A percentile compares a stretch with the other conserved stretches of the same genome.
These are phyloP conservation scores for Corymbia calophylla DNA, from an alignment of 441 rosid genomes.

Conservation along the genomic window DNA sequence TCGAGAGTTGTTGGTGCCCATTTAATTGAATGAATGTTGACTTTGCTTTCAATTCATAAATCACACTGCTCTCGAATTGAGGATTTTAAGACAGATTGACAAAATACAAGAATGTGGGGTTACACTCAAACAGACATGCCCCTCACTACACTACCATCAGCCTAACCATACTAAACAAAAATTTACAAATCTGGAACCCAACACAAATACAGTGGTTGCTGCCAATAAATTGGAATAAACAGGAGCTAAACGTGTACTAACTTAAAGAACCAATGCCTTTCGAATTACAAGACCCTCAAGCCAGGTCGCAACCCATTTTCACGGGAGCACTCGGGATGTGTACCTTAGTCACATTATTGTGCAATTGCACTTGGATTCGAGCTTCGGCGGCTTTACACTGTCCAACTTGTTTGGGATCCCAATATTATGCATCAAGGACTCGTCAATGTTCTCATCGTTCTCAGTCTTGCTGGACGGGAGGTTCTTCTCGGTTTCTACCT, in stretches of 20 bases:
- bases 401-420: conserved; percentile 60
- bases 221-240: not conserved
- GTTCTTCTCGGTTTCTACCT: conserved; percentile 40
- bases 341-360: conserved; percentile 63
- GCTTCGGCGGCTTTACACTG: conserved; percentile 66
- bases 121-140: not conserved
- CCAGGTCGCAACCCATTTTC: not conserved
- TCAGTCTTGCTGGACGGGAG: conserved; percentile 29
- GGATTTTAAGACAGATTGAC: not conserved
- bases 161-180: not conserved
- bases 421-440: conserved; percentile 40
- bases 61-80: not conserved
- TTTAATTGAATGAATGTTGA: not conserved
- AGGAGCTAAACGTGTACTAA: not conserved
- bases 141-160: not conserved
- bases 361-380: conserved; percentile 98
- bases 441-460: conserved; percentile 77
- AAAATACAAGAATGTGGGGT: not conserved
- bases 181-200: not conserved
- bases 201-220: not conserved
- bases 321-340: not conserved
- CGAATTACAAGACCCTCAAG: not conserved
- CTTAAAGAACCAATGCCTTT: not conserved
- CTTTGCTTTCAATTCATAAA: not conserved
- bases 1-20: not conserved